Conservation (phyloP, 768 basidiomycete species). For the Tricholoma flavovirens region DNA sequence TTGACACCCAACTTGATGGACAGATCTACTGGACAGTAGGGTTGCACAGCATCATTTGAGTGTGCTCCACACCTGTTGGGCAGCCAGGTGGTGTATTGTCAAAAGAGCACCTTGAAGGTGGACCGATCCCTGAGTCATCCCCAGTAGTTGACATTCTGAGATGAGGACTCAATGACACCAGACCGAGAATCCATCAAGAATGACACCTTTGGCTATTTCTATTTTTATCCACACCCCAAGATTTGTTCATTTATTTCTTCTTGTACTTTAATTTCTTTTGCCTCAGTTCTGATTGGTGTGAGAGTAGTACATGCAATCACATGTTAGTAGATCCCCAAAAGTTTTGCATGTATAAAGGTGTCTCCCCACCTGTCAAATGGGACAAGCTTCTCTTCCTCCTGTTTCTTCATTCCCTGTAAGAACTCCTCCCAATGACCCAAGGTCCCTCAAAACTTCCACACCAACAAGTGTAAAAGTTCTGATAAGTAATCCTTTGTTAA, state of each 20-base stretch:
- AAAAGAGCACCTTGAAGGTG: not conserved
- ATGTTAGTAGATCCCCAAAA: not conserved
- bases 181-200: not conserved
- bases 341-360: not conserved
- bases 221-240: not conserved
- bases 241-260: not conserved
- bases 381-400: not conserved
- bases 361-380: not conserved
- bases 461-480: not conserved
- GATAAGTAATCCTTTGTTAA: not conserved
- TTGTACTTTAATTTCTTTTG: too few relatives aligned
- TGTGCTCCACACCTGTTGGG: too few relatives aligned
- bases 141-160: not conserved
- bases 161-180: not conserved
- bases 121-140: not conserved
- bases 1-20: too few relatives aligned
- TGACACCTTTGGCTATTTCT: not conserved
- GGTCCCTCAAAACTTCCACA: not conserved
- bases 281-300: not conserved
- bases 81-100: too few relatives aligned
- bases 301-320: not conserved
- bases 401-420: not conserved
- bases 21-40: too few relatives aligned
- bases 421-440: not conserved
- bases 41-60: too few relatives aligned